phyloP scores from a whole-genome alignment of 306 rosid species.

The Vachellia collinsii region DNA sequence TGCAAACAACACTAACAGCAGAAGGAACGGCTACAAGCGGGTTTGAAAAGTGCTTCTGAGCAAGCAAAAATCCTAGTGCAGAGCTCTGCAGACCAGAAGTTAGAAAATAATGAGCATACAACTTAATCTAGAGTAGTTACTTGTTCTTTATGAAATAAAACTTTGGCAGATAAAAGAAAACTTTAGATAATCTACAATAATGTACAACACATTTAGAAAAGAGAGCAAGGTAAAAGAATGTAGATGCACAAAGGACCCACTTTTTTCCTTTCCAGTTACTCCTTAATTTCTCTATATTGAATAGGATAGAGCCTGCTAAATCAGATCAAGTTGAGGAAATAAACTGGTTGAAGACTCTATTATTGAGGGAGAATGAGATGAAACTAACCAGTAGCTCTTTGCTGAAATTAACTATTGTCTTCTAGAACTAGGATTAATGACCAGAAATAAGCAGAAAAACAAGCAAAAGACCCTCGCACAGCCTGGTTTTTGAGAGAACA shows the following conservation, averaged over 20 bases:
- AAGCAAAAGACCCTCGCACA: background rate
- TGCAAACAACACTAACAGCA: conserved; percentile 92
- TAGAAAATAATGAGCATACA: background rate
- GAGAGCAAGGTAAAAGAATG: background rate
- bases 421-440: background rate
- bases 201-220: background rate
- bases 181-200: background rate
- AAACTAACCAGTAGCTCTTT: background rate
- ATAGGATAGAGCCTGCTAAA: background rate
- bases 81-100: conserved; percentile 65
- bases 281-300: background rate
- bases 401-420: background rate
- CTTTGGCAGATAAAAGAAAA: background rate
- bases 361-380: background rate
- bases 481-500: background rate
- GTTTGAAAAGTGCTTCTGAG: conserved; percentile 90
- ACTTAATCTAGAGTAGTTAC: background rate
- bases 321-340: background rate
- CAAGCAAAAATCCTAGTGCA: conserved; percentile 91
- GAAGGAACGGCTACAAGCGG: conserved; percentile 95
- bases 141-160: background rate
- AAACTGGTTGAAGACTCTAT: background rate
- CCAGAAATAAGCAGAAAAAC: background rate
- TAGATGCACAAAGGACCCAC: background rate
- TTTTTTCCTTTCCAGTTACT: background rate